These are phyloP conservation scores for Dactylis glomerata DNA, from an alignment of 176 grass and related monocot genomes.

Conservation along the genomic window DNA sequence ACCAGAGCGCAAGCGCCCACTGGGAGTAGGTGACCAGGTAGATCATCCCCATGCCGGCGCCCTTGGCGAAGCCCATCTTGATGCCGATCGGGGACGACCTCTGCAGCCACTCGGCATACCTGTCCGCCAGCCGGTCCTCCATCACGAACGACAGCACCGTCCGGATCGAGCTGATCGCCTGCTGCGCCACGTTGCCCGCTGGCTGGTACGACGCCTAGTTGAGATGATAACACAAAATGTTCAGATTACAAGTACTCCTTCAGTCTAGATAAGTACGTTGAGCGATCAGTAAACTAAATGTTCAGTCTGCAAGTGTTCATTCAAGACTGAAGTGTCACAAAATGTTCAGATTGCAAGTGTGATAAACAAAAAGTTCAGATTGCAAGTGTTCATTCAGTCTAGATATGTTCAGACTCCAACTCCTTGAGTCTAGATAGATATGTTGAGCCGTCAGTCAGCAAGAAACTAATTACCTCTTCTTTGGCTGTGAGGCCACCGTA, in stretches of 20 bases:
- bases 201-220: constrained; percentile 51
- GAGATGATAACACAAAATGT: background rate
- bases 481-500: constrained; percentile 63
- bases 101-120: constrained; percentile 44
- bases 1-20: constrained; percentile 70
- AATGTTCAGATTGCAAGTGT: no score
- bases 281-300: background rate
- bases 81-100: constrained; percentile 38
- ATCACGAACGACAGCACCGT: constrained; percentile 70
- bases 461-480: constrained; percentile 44
- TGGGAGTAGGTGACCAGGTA: constrained; percentile 66
- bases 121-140: constrained; percentile 53
- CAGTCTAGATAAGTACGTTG: background rate
- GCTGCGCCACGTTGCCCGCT: constrained; percentile 58
- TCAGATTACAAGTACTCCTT: background rate
- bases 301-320: background rate
- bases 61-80: constrained; percentile 73
- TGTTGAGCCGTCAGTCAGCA: background rate
- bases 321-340: no score
- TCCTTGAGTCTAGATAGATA: background rate
- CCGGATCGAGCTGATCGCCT: constrained; percentile 62
- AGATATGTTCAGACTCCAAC: background rate
- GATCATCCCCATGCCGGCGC: constrained; percentile 61
- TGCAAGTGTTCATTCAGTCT: background rate
- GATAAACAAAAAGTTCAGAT: background rate